Base-by-base conservation (phyloP, 768 basidiomycete species). In the Lentinula guzmanii region DNA sequence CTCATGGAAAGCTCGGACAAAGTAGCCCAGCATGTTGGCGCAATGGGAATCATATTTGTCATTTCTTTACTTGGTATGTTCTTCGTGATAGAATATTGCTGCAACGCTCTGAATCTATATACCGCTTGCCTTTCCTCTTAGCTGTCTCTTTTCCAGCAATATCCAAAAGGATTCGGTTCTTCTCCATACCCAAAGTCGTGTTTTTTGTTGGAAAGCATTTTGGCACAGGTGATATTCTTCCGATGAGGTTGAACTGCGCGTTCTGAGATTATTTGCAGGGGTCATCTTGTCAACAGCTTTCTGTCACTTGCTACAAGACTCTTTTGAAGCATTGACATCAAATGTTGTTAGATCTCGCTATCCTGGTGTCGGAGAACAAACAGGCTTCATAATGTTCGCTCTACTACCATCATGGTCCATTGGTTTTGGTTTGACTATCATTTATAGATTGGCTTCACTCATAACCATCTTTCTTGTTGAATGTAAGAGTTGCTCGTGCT, bases 191-290 rank as follows among this genome's bases (percentile, higher is more conserved):
- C 1, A 79, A 79, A 24, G 74, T 89, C 15, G 67, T 87, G 16
- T 93, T 93, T 70, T 93, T 93, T 71, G 77, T 91, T n/a, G 90
- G 89, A 42, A 93, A 92, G 67, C 91, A 93, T 69, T 92, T 93
- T 66, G 91, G 91, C 39, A 93, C 91, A 13, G 84, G 86, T 83
- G 69, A 52, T 41, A 13, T 16, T 7, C 18, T 43, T 33, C 18
- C n/a, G 15, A 39, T 16, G 11, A 5, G 24, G 15, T 15, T n/a
- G 5, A 28, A 21, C 0, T 31, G 21, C 48, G 50, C 35, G 39
- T 15, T 3, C 33, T 13, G 5, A 7, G 43, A 51, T 28, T 24
- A 13, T 43, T 60, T 13, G 45, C 51, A n/a, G 61, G 82, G 10
- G 90, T 91, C 13, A 93, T 93, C 37, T 71, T 93, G 4, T 85